A percentile compares a stretch with the other conserved stretches of the same genome.
phyloP scores from a whole-genome alignment of 371 early-diverging fungal genomes.

The Mucor indicus region DNA sequence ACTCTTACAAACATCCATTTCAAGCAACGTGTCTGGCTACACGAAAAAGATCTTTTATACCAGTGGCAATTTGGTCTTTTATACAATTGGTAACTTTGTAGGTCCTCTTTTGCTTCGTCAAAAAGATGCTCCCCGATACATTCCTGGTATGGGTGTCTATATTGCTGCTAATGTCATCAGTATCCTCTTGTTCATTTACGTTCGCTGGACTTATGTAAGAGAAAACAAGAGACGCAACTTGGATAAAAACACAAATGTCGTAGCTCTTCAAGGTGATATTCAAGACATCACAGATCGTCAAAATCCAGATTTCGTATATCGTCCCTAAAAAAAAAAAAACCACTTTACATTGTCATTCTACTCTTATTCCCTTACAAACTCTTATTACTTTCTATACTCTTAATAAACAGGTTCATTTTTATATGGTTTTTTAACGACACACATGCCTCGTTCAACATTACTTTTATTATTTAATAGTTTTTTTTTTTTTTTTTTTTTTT shows the following conservation, averaged over 20 bases:
- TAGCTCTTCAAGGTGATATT: conserved; percentile 4
- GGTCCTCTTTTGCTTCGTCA: conserved; percentile 18
- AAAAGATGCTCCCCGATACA: conserved; percentile 23
- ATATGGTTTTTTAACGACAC: too few species aligned
- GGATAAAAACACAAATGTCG: background rate
- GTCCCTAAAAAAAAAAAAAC: too few species aligned
- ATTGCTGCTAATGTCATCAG: conserved; percentile 18
- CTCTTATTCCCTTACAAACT: too few species aligned
- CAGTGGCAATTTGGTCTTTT: conserved; percentile 12
- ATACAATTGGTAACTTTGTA: conserved; percentile 19
- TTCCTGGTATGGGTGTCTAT: conserved; percentile 31
- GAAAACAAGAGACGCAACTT: conserved; percentile 7
- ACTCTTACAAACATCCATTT: conserved; percentile 8
- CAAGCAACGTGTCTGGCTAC: conserved; percentile 21
- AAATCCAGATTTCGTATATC: conserved; percentile 10
- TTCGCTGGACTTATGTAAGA: conserved; percentile 8
- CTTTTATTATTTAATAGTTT: too few species aligned
- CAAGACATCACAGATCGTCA: conserved; percentile 12
- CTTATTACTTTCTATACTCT: too few species aligned
- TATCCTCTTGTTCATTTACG: conserved; percentile 11
- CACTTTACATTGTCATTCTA: too few species aligned
- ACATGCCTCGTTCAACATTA: too few species aligned
- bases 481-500: too few species aligned
- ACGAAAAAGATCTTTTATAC: conserved; percentile 25
- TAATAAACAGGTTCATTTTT: too few species aligned